Conservation (phyloP, 345 rosid species). For the Mallotus nudiflorus region DNA sequence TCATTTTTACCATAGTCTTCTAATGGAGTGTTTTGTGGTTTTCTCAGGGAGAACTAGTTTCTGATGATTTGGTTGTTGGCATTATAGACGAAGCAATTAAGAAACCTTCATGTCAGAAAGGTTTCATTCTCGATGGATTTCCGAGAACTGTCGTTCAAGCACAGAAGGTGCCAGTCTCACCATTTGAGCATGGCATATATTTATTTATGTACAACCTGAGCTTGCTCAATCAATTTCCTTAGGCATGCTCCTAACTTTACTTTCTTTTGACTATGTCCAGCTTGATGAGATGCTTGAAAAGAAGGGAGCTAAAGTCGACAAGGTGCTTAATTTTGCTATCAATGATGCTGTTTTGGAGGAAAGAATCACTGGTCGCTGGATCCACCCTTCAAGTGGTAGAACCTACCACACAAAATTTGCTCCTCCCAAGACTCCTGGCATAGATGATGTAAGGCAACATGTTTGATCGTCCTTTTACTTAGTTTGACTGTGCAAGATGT, state of each 20-base stretch:
- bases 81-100: slow-evolving; percentile 94
- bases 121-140: slow-evolving; percentile 95
- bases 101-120: slow-evolving; percentile 87
- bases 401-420: slow-evolving; percentile 83
- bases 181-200: not conserved
- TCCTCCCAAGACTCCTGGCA: slow-evolving; percentile 77
- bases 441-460: slow-evolving; percentile 74
- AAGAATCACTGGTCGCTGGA: slow-evolving; percentile 96
- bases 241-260: slow-evolving; percentile 15
- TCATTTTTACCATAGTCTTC: not conserved
- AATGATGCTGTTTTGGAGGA: slow-evolving; percentile 91
- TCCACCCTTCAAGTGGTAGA: slow-evolving; percentile 96
- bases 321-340: slow-evolving; percentile 84
- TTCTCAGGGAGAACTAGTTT: slow-evolving; percentile 85
- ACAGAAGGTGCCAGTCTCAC: slow-evolving; percentile 53
- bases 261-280: slow-evolving; percentile 37
- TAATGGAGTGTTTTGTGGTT: slow-evolving; percentile 19
- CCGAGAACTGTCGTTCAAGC: slow-evolving; percentile 94
- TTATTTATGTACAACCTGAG: not conserved
- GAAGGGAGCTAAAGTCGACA: slow-evolving; percentile 71
- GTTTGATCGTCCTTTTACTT: slow-evolving; percentile 10
- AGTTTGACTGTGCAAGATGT: not conserved
- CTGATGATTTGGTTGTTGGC: slow-evolving; percentile 93
- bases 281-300: slow-evolving; percentile 94
- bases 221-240: not conserved